Evolutionary conservation across 306 rosid species (phyloP).

Genomic region (Benincasa hispida): DNA sequence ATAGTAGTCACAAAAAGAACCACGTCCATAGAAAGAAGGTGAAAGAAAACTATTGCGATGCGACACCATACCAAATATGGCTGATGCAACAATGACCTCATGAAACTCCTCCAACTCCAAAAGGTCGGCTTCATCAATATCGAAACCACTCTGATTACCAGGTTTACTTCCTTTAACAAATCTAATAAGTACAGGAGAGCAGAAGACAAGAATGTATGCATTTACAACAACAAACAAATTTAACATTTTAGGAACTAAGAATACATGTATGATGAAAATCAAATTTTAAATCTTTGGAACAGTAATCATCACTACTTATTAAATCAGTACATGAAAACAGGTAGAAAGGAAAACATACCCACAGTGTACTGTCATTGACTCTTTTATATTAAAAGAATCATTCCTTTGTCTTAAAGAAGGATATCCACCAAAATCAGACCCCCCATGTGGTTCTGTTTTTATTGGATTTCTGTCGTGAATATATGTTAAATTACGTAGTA

Average conservation of each 20-base stretch:
- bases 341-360: constrained; percentile 46
- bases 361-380: constrained; percentile 75
- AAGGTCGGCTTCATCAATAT: constrained; percentile 81
- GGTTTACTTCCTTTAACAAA: constrained; percentile 87
- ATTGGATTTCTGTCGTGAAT: constrained; percentile 48
- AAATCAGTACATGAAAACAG: constrained; percentile 4
- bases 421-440: constrained; percentile 94
- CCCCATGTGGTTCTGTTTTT: constrained; percentile 47
- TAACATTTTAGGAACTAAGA: not conserved
- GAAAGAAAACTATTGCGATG: not conserved
- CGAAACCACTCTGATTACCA: constrained; percentile 78
- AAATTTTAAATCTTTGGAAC: constrained; percentile 1
- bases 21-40: not conserved
- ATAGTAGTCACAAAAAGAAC: not conserved
- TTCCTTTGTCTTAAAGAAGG: constrained; percentile 67
- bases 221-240: constrained; percentile 4
- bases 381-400: constrained; percentile 73
- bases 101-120: constrained; percentile 72
- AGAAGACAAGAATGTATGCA: constrained; percentile 6
- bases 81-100: constrained; percentile 91
- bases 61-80: constrained; percentile 19
- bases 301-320: not conserved
- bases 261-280: not conserved
- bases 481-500: constrained; percentile 59
- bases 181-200: constrained; percentile 32